Base-by-base conservation (phyloP, 805 yeast species). In the Starmera caribaea region DNA sequence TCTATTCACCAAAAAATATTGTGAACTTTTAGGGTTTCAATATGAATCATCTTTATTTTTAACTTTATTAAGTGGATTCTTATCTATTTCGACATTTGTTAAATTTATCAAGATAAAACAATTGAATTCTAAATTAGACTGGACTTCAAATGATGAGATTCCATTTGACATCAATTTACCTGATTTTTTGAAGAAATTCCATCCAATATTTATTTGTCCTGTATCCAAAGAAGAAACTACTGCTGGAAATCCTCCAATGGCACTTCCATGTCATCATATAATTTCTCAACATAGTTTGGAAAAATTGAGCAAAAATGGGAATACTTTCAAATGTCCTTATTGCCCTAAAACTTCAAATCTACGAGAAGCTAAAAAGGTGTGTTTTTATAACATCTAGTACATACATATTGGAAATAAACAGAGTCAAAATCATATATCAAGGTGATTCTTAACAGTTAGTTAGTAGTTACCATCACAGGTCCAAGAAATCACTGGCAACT, bases 401-500 rank as follows among this genome's bases (percentile, higher is more conserved):
- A 7, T 5, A 21, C 6, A 21, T 7, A 7, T 21, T 21, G n/a
- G n/a, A n/a, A n/a, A n/a, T n/a, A n/a, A n/a, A n/a, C n/a, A n/a
- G n/a, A n/a, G n/a, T n/a, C n/a, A n/a, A n/a, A n/a, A n/a, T n/a
- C n/a, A n/a, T 21, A 21, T 9, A 21, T 21, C 26, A 21, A 21
- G 26, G 26, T 21, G 26, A 21, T 21, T 21, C 8, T 21, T 21
- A 9, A 3, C 26, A 21, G 26, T 5, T 21, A 5, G 8, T 21
- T 21, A n/a, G n/a, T n/a, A n/a, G n/a, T n/a, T 9, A 11, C 2
- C 16, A 2, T 43, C 39, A 75, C 33, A 78, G 79, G 49, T 85
- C 90, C 50, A 87, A 62, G 56, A 76, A 90, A 56, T 92, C 98
- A 2, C 97, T 96, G 21, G 95, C 96, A 30, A 92, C 90, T 35